Evolutionary conservation across 2,329 filamentous ascomycete genomes (phyloP), one percentile per base, ranked within the genome.

Genomic region (Apiospora kogelbergensis): DNA sequence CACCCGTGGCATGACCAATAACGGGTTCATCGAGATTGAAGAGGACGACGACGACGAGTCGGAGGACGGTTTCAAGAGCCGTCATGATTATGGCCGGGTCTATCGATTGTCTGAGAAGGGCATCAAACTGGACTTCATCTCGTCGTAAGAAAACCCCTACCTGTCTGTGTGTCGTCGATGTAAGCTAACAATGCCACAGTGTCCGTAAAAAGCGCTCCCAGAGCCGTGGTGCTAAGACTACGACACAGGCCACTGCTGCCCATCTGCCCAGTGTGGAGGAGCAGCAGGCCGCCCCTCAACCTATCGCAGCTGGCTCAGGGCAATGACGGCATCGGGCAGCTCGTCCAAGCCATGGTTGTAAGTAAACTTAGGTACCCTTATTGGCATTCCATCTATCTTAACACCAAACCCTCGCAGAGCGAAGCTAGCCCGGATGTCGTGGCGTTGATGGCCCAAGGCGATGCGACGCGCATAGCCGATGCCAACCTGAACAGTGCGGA

Each of bases 81-180:
- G 86, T 10, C 82, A 84, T 68, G 86, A 87, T 20, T 90, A 89
- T 75, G 91, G 91, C n/a, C 85, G 87, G 37, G 82, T 89, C 26
- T 90, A 91, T 78, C 88, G 88, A 70, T 80, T 94, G 67, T 85
- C 88, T 0, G 89, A 89, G 70, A 84, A 84, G 74, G 89, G 90
- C 44, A 84, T 94, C 73, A 86, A 91, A 74, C 83, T 90, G 15
- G 90, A 94, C 76, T 94, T 97, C 78, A 89, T 97, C 65, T 83
- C 87, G 70, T 84, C 85, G 87, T 89, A 79, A 79, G 86, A 82
- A 42, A 60, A 41, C 33, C 37, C 37, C 24, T 3, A 30, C n/a
- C 22, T 42, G 63, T 24, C 63, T n/a, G 17, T 24, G 37, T 22
- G 53, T 5, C 22, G 20, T 65, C 30, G 45, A 68, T 37, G 68